A percentile compares a stretch with the other conserved stretches of the same genome.
Evolutionary conservation across 371 early-diverging fungal genomes (phyloP).

Genomic region (Encephalitozoon romaleae): DNA sequence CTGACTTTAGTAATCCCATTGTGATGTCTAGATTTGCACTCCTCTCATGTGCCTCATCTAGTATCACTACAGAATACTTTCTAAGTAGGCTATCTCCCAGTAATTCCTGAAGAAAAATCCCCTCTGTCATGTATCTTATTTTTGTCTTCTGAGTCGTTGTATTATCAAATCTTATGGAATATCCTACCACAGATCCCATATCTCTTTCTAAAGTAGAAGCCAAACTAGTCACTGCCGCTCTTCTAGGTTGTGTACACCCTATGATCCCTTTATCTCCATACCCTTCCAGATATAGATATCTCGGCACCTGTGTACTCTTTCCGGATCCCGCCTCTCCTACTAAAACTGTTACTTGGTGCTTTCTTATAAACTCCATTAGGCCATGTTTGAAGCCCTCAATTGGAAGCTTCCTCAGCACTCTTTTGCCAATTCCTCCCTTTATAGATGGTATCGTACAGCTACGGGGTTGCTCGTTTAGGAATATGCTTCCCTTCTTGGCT

Average conservation of each 20-base stretch:
- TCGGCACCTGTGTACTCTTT: conserved; percentile 52
- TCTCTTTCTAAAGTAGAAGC: conserved; percentile 36
- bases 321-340: conserved; percentile 52
- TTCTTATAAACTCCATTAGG: conserved; percentile 13
- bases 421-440: not conserved
- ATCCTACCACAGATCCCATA: conserved; percentile 25
- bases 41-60: conserved; percentile 55
- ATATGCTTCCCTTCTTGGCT: not conserved
- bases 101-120: conserved; percentile 44
- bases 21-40: conserved; percentile 35
- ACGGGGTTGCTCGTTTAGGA: not conserved
- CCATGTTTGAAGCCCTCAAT: conserved; percentile 63
- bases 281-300: conserved; percentile 27
- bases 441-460: not conserved
- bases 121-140: conserved; percentile 56
- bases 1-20: conserved; percentile 31
- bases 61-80: conserved; percentile 34
- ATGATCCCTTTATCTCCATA: conserved; percentile 42
- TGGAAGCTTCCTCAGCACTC: conserved; percentile 62
- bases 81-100: not conserved
- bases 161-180: conserved; percentile 37
- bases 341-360: conserved; percentile 32
- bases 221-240: conserved; percentile 38
- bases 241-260: conserved; percentile 53
- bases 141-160: not conserved